Percentiles rank a stretch among this genome's conserved stretches.
phyloP scores from a whole-genome alignment of 2,329 filamentous ascomycete genomes.

The Penicillium sp. region DNA sequence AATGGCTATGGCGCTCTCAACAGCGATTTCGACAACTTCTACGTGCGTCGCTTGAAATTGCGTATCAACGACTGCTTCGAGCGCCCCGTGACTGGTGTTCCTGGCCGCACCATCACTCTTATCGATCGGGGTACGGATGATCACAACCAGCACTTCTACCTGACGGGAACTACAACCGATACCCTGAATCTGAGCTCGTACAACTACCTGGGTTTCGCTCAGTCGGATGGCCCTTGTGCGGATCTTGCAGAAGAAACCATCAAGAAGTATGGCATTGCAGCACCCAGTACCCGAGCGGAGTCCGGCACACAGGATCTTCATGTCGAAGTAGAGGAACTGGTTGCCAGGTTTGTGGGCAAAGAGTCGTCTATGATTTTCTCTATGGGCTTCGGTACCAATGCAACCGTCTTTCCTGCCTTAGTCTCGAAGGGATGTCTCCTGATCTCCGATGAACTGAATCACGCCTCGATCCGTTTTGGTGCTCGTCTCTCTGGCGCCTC shows the following conservation, averaged over 20 bases:
- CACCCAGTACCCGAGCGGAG: conserved; percentile 78
- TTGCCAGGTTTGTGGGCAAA: conserved; percentile 92
- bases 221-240: conserved; percentile 94
- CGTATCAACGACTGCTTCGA: conserved; percentile 97
- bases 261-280: conserved; percentile 78
- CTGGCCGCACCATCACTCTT: conserved; percentile 88
- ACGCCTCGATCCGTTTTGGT: conserved; percentile 94
- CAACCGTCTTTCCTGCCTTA: conserved; percentile 85
- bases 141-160: conserved; percentile 85
- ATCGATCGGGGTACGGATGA: conserved; percentile 88
- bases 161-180: conserved; percentile 86
- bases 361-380: conserved; percentile 94
- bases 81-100: conserved; percentile 86
- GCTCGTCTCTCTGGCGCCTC: conserved; percentile 91
- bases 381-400: conserved; percentile 98
- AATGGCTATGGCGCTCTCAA: conserved; percentile 95
- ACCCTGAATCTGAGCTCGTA: conserved; percentile 99
- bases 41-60: conserved; percentile 86
- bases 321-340: conserved; percentile 81
- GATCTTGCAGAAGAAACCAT: conserved; percentile 86
- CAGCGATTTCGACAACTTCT: conserved; percentile 98
- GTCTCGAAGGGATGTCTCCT: conserved; percentile 91
- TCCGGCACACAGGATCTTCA: conserved; percentile 84
- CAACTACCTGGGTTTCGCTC: conserved; percentile 97
- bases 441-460: conserved; percentile 95